Conservation (phyloP, 2,329 filamentous ascomycete species). For the Aspergillus sp. region DNA sequence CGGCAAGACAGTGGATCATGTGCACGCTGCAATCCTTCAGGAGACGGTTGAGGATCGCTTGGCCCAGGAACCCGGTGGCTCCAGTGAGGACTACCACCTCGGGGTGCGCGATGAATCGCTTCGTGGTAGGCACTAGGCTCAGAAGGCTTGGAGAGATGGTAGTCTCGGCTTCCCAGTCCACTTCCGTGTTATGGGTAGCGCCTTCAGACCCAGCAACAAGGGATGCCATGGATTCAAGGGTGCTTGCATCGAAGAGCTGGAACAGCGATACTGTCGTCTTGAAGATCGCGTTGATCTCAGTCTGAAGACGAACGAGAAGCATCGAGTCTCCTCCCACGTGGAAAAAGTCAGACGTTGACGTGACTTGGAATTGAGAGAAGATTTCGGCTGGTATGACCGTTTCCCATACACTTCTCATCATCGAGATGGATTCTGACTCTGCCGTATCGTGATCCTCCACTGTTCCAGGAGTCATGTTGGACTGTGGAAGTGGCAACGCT, state of each 20-base stretch:
- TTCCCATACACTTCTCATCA: background rate
- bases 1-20: slow-evolving; percentile 43
- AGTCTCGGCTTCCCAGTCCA: background rate
- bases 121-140: background rate
- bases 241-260: background rate
- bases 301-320: background rate
- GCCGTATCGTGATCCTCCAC: no score
- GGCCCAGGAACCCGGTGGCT: slow-evolving; percentile 42
- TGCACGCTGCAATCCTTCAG: slow-evolving; percentile 32
- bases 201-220: background rate
- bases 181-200: background rate
- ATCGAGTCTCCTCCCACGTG: slow-evolving; percentile 2
- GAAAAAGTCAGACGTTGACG: no score
- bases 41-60: slow-evolving; percentile 37
- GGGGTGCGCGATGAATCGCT: slow-evolving; percentile 19
- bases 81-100: slow-evolving; percentile 24
- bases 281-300: background rate
- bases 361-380: no score
- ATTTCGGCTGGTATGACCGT: background rate
- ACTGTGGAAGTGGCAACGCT: no score
- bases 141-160: background rate
- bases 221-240: background rate
- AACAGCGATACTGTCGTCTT: background rate
- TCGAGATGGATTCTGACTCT: no score
- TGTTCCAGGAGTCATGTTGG: no score